Evolutionary conservation across 306 rosid species (phyloP), one percentile per base, ranked within the genome.

Genomic region (Astragalus membranaceus): DNA sequence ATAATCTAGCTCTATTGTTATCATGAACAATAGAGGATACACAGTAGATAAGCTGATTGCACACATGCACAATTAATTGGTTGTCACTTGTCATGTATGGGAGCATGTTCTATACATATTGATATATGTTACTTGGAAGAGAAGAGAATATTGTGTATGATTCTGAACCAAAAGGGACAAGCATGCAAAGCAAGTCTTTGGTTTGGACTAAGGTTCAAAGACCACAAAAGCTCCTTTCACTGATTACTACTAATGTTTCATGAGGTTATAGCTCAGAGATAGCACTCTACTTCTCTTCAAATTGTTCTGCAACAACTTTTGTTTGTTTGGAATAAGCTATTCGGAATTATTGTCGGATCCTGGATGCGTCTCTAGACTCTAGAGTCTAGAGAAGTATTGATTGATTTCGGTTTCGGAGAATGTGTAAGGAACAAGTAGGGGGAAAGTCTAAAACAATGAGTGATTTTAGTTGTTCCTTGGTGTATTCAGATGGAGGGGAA

Each of bases 161-260:
- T n/a, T 75, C 73, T 72, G 54, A 43, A 55, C n/a, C 62, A 47
- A 55, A 76, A 29, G 72, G 56, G 33, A 68, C 55, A 20, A 47
- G 52, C 50, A 70, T 39, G 15, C 39, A 80, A 5, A 46, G 51
- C 46, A 72, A 42, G 60, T 51, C 11, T n/a, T 37, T 73, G 37
- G 64, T 53, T 73, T 26, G 35, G 63, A 62, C 16, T 29, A 52
- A 64, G 46, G 48, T 47, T 36, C 56, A 37, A 17, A 39, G 20
- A 29, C 20, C 30, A 60, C 20, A 52, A 54, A 35, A 63, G 33
- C 63, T 71, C 20, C 67, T 64, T 36, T 57, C 55, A 26, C 46
- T 26, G 60, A 63, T 53, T 44, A 55, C 53, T n/a, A 37, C n/a
- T 36, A 20, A 44, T 52, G 35, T 36, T 46, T 46, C 44, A 11